Evolutionary conservation across 495 filamentous ascomycete species (phyloP), one percentile per base, ranked within the genome.

Genomic region (Xylaria sp.): DNA sequence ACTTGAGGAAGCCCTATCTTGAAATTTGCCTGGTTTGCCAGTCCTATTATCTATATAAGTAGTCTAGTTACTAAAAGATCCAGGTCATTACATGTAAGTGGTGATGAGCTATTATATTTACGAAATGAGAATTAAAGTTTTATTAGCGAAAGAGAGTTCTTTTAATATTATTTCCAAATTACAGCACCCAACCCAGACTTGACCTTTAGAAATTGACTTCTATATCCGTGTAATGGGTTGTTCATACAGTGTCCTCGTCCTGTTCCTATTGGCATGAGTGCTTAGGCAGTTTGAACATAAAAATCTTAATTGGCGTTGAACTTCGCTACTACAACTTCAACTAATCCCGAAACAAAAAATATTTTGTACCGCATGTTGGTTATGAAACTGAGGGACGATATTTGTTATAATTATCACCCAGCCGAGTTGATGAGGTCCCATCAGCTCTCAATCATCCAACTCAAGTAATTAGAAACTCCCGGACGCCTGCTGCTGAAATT

Each of bases 401-500:
- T 59, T 4, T 37, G 33, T 9, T 37, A 21, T 7, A 58, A 37
- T 40, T 3, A 40, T 26, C 37, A n/a, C 29, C 11, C 33, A 21
- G 31, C 24, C 26, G 17, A 37, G 33, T 37, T 59, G 57, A 17
- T 59, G 7, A 17, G 52, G 12, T 17, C 17, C 12, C 15, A 59
- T 59, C 17, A 29, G 15, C 11, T 29, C 59, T 15, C 3, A 61
- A 6, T 40, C 9, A 61, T 41, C 29, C n/a, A 24, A 4, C 58
- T 31, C 37, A 24, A 41, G 26, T 26, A 41, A 35, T 6, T 4
- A 26, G 35, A 24, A 62, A 43, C 29, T 67, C 1, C 64, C 48
- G 15, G 31, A 48, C 64, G 64, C 64, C 48, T 55, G 64, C 35
- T 35, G 12, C 48, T 43, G 14, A 67, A 31, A 67, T 14, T 12